Evolutionary conservation across 305 asterid species (phyloP).

Genomic region (Petunia hybrid): DNA sequence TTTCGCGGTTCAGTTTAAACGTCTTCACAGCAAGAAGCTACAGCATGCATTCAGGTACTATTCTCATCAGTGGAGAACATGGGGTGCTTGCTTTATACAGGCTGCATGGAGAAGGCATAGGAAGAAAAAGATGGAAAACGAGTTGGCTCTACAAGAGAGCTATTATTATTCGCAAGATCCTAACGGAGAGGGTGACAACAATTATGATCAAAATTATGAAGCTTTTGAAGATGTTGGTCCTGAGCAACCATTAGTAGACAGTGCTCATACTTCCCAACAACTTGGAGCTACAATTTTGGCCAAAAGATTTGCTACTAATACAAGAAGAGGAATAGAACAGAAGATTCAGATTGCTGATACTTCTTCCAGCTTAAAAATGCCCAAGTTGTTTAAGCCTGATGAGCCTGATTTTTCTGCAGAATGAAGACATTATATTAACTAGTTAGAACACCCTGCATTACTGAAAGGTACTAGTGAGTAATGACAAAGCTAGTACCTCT

Average conservation of each 20-base stretch:
- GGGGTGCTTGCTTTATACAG: slow-evolving; percentile 90
- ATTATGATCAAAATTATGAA: slow-evolving; percentile 27
- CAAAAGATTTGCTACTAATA: slow-evolving; percentile 76
- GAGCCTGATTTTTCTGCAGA: slow-evolving; percentile 76
- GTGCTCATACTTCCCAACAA: slow-evolving; percentile 46
- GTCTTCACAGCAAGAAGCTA: slow-evolving; percentile 90
- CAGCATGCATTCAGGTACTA: slow-evolving; percentile 95
- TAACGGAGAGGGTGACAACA: slow-evolving; percentile 26
- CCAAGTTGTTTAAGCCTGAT: slow-evolving; percentile 78
- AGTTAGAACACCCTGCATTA: slow-evolving; percentile 33
- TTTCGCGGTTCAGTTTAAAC: slow-evolving; percentile 83
- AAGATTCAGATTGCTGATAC: slow-evolving; percentile 51
- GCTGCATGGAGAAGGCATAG: slow-evolving; percentile 82
- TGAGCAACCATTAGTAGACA: slow-evolving; percentile 35
- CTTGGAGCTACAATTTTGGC: slow-evolving; percentile 79
- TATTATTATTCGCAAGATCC: slow-evolving; percentile 38
- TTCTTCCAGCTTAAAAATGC: slow-evolving; percentile 84
- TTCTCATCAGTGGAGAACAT: slow-evolving; percentile 97
- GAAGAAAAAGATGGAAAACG: slow-evolving; percentile 66
- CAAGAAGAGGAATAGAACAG: slow-evolving; percentile 61
- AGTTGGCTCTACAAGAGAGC: slow-evolving; percentile 60
- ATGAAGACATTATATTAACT: slow-evolving; percentile 50
- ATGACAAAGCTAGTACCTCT: slow-evolving; percentile 16
- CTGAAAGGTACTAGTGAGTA: slow-evolving; percentile 34
- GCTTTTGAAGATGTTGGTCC: slow-evolving; percentile 24